Base-by-base conservation (phyloP, 2,329 filamentous ascomycete species). In the Colletotrichum costaricense region DNA sequence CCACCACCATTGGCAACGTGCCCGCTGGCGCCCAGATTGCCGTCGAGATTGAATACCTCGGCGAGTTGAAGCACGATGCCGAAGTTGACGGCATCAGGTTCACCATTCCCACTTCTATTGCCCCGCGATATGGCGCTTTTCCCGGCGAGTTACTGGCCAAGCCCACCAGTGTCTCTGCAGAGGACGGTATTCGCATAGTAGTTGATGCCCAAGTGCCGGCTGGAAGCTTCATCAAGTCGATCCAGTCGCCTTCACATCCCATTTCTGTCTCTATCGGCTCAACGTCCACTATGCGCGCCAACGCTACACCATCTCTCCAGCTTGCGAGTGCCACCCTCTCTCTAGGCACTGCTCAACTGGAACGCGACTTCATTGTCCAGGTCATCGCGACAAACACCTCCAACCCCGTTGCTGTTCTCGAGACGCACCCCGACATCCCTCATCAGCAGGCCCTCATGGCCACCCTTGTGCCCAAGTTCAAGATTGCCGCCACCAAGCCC, bases 21-120 rank as follows among this genome's bases (percentile, higher is more conserved):
- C 90, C 91, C 0, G 86, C 89, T 0, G 86, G 85, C 0, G 87
- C 88, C 19, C 86, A 84, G 42, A 82, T 94, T 42, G 79, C 86
- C 7, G 88, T 94, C 7, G 86, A 92, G 12, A 89, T 94, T 68
- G 89, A 85, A 0, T 94, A 93, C 74, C 85, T 94, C 5, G 91
- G 90, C 2, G 92, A 95, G 79, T 85, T 95, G 67, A 93, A 93
- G 82, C 91, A 94, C 76, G 92, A 94, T 78, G 88, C 90, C 56
- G 89, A 92, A 74, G 85, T 89, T 3, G 91, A 95, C 77, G 92
- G 92, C 6, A 84, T 93, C 30, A 88, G 92, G 7, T 93, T 93
- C 78, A 94, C 89, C 5, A 88, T 95, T 5, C 93, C 93, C 0
- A 93, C 88, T 1, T 82, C 80, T 60, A 91, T 95, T 68, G 91